Evolutionary conservation across 2,329 filamentous ascomycete genomes (phyloP), one percentile per base, ranked within the genome.

Genomic region (Botryosphaeria dothidea): DNA sequence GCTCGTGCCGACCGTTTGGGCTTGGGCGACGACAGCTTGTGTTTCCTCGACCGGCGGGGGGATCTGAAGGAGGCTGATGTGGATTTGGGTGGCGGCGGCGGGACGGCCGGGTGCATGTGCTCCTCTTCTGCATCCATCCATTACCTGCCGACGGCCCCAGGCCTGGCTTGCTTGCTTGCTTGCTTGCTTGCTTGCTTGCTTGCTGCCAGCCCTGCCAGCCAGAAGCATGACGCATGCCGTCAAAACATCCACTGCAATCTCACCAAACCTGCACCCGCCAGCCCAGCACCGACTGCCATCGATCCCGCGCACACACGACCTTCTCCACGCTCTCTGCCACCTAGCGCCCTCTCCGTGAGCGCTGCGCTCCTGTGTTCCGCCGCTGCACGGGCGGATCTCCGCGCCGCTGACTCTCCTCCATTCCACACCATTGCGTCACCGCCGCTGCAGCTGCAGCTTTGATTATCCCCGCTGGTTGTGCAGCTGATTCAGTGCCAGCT

Each of bases 81-180:
- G 15, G 52, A 9, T 46, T 41, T 31, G 13, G 56, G 56, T 60
- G 56, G 56, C 41, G 38, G 56, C 41, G 38, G 41, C 56, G 56
- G 56, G 56, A 60, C 27, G 21, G 56, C 41, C 56, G 56, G 56
- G 38, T 60, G 41, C 56, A 60, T 60, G 41, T 46, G 56, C 41
- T 46, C 41, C 38, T 60, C 38, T 4, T 51, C 48, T 19, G 23
- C 48, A 29, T n/a, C 25, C 48, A 51, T 31, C 25, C 48, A 51
- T 31, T 17, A 41, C n/a, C 49, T 34, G 31, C 31, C 31, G 31
- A 34, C 13, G 31, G 31, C 7, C 31, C 7, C 31, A 11, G 7
- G 31, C 31, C 7, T 1, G 31, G 31, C 6, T 6, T 6, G 31
- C 17, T 29, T 51, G 46, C 46, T 29, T 23, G 11, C 49, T 29